These are phyloP conservation scores for Kluyveromyces marxianus DNA, from an alignment of 1,139 yeast species.

Conservation along the genomic window DNA sequence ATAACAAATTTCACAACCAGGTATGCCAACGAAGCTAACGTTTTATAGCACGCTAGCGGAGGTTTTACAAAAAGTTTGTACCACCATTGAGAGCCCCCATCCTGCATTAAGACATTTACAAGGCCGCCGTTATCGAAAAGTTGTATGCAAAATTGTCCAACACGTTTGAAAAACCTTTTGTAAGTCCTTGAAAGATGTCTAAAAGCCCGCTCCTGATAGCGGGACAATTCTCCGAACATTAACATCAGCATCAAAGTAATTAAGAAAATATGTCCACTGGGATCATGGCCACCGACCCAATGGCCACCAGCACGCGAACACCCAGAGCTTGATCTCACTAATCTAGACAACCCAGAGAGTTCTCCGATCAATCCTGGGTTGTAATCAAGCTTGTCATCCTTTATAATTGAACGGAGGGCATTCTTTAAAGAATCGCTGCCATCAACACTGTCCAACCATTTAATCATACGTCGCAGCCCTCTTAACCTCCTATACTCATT, in stretches of 20 bases:
- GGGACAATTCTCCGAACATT: constrained; percentile 57
- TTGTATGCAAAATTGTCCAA: constrained; percentile 5
- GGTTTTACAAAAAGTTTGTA: constrained; percentile 10
- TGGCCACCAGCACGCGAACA: constrained; percentile 42
- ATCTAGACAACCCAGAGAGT: background rate
- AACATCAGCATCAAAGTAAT: constrained; percentile 66
- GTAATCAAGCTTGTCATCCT: background rate
- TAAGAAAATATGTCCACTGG: constrained; percentile 87
- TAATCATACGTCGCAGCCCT: constrained; percentile 15
- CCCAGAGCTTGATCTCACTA: constrained; percentile 1
- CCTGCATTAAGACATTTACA: constrained; percentile 11
- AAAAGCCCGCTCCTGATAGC: constrained; percentile 26
- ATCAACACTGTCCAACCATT: constrained; percentile 9
- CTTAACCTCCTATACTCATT: constrained; percentile 13
- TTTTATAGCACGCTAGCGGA: constrained; percentile 6
- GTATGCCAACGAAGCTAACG: constrained; percentile 7
- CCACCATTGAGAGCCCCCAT: constrained; percentile 7
- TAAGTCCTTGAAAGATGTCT: background rate
- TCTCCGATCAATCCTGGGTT: background rate
- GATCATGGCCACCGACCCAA: constrained; percentile 95
- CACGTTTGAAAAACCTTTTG: background rate
- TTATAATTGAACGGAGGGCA: constrained; percentile 1
- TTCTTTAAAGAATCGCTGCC: constrained; percentile 3
- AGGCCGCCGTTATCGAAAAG: constrained; percentile 14
- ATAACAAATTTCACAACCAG: constrained; percentile 22